These are phyloP conservation scores for Verbena officinalis DNA, from an alignment of 257 asterid species.

Conservation along the genomic window DNA sequence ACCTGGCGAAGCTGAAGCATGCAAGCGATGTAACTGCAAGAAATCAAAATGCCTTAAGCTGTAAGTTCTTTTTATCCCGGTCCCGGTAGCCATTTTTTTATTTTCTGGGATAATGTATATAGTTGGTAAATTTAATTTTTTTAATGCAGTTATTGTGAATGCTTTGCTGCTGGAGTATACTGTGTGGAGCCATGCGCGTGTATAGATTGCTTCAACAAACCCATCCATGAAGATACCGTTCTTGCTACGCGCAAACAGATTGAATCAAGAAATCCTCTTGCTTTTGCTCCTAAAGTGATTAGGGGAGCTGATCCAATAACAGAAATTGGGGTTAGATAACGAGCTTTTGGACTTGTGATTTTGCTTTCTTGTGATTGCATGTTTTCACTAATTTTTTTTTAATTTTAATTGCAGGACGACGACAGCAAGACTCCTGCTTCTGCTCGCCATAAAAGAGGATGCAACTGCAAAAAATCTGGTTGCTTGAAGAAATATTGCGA, in stretches of 20 bases:
- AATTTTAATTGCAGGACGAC: constrained; percentile 54
- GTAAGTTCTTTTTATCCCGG: constrained; percentile 50
- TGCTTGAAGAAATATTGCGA: constrained; percentile 97
- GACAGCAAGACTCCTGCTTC: constrained; percentile 94
- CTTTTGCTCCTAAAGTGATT: constrained; percentile 96
- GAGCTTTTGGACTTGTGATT: neutral
- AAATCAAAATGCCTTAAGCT: constrained; percentile 96
- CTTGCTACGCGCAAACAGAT: constrained; percentile 95
- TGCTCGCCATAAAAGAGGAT: constrained; percentile 97
- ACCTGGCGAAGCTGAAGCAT: constrained; percentile 61
- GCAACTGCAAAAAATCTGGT: constrained; percentile 97
- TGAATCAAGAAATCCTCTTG: constrained; percentile 96
- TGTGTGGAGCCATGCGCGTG: constrained; percentile 97
- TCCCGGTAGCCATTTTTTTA: neutral
- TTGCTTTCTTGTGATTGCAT: neutral
- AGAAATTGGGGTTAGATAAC: constrained; percentile 59
- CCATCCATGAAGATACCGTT: constrained; percentile 93
- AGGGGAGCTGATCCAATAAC: constrained; percentile 51
- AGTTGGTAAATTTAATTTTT: constrained; percentile 8
- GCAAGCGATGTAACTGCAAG: constrained; percentile 97
- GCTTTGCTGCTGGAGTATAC: constrained; percentile 98
- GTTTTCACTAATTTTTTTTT: constrained; percentile 1
- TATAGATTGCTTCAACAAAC: constrained; percentile 92
- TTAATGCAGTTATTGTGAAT: constrained; percentile 86
- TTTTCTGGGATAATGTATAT: neutral